A percentile compares a stretch with the other conserved stretches of the same genome.
Evolutionary conservation across 139 green algal species (phyloP).

Genomic region (Chlamydomonas incerta): DNA sequence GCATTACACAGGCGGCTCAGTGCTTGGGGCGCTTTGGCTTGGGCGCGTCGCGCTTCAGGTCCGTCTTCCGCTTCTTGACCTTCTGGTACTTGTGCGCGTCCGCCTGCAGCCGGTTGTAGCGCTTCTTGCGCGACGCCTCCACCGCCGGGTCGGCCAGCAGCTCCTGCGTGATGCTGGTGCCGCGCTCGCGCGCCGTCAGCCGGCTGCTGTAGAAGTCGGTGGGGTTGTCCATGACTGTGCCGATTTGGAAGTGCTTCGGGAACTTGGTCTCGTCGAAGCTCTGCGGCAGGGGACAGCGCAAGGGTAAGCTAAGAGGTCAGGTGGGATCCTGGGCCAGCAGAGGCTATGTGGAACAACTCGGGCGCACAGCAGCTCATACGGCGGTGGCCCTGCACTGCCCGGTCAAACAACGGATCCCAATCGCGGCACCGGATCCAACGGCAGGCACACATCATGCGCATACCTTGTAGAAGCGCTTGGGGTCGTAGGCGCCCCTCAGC

Average conservation of each 20-base stretch:
- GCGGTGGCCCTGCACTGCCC: too few relatives aligned
- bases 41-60: background rate
- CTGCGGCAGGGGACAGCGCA: background rate
- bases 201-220: conserved; percentile 76
- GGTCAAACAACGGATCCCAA: too few relatives aligned
- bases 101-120: conserved; percentile 65
- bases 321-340: too few relatives aligned
- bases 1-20: too few relatives aligned
- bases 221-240: conserved; percentile 83
- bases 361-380: too few relatives aligned
- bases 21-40: conserved; percentile 46
- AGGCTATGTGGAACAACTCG: too few relatives aligned
- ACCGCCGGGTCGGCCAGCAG: conserved; percentile 76
- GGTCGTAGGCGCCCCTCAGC: conserved; percentile 84
- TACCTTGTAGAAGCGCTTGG: conserved; percentile 92
- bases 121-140: conserved; percentile 55
- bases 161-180: conserved; percentile 56
- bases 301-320: background rate
- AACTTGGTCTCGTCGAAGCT: conserved; percentile 76
- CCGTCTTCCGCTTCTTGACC: conserved; percentile 59
- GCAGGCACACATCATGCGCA: background rate
- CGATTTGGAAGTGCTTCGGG: conserved; percentile 82
- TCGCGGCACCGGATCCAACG: too few relatives aligned
- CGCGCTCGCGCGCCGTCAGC: conserved; percentile 53
- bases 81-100: conserved; percentile 41